These are phyloP conservation scores for Westerdykella sp. DNA, from an alignment of 2,329 filamentous ascomycete genomes.

Conservation along the genomic window DNA sequence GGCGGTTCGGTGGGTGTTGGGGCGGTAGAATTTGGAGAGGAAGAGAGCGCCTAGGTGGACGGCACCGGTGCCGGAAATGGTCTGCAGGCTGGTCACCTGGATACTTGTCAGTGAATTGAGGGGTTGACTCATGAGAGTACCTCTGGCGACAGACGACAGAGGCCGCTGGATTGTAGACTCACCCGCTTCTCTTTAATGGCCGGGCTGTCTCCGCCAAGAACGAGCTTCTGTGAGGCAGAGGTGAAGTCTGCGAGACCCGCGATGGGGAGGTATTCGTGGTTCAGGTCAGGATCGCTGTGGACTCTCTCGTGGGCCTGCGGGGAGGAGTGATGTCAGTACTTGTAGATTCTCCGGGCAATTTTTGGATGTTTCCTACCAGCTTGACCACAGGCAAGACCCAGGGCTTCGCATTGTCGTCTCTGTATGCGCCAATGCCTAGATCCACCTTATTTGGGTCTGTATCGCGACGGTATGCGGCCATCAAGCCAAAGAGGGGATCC, in stretches of 20 bases:
- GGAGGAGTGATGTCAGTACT: constrained; percentile 15
- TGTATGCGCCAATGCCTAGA: constrained; percentile 89
- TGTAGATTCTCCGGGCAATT: neutral
- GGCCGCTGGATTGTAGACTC: constrained; percentile 18
- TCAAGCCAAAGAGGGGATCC: constrained; percentile 89
- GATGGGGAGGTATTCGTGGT: constrained; percentile 98
- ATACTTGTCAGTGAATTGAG: constrained; percentile 9
- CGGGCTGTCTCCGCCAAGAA: constrained; percentile 72
- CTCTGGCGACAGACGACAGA: constrained; percentile 8
- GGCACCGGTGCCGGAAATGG: constrained; percentile 94
- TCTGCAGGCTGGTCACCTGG: constrained; percentile 71
- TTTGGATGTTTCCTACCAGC: constrained; percentile 59
- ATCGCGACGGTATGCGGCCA: constrained; percentile 81
- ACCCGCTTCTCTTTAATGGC: constrained; percentile 79
- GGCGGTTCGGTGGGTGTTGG: constrained; percentile 60
- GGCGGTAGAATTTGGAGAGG: constrained; percentile 80
- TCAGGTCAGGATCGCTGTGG: constrained; percentile 78
- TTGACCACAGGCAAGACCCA: constrained; percentile 96
- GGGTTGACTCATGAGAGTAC: constrained; percentile 18
- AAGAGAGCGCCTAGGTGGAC: constrained; percentile 91
- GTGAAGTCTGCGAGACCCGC: constrained; percentile 82
- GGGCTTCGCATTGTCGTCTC: constrained; percentile 91
- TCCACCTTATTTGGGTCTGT: constrained; percentile 76
- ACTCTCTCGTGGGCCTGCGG: constrained; percentile 81
- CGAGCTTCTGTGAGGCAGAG: constrained; percentile 81